These are phyloP conservation scores for Aureobasidium sp. DNA, from an alignment of 2,329 filamentous ascomycete genomes.

Conservation along the genomic window DNA sequence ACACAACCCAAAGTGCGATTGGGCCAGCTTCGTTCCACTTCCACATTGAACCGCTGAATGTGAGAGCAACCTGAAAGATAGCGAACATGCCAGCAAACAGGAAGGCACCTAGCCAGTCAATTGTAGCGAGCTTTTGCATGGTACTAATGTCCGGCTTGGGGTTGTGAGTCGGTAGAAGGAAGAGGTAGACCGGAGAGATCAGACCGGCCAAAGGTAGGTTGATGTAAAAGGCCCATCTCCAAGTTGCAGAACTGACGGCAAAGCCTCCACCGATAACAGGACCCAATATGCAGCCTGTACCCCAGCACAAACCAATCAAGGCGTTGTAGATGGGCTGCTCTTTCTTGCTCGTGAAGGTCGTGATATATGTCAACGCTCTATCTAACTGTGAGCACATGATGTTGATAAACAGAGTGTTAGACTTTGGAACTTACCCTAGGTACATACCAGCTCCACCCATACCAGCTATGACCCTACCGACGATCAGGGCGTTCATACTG, in stretches of 20 bases:
- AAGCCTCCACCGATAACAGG: conserved; percentile 29
- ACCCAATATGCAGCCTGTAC: conserved; percentile 22
- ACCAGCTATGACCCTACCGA: conserved; percentile 26
- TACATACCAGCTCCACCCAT: conserved; percentile 27
- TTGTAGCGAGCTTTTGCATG: neutral
- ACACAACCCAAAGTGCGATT: conserved; percentile 42
- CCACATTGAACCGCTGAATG: conserved; percentile 44
- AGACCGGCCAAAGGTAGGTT: conserved; percentile 44
- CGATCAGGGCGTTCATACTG: conserved; percentile 23
- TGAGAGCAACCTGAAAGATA: conserved; percentile 41
- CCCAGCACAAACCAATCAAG: conserved; percentile 21
- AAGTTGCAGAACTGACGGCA: conserved; percentile 21
- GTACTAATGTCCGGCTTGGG: conserved; percentile 1
- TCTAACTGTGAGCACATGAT: neutral
- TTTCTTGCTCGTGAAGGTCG: neutral
- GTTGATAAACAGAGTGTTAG: neutral
- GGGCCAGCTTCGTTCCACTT: conserved; percentile 38
- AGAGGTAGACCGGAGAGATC: conserved; percentile 37
- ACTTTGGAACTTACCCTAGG: conserved; percentile 19
- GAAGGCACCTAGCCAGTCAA: conserved; percentile 42
- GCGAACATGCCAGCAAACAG: conserved; percentile 38
- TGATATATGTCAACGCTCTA: neutral
- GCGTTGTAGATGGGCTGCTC: conserved; percentile 12
- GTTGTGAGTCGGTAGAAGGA: conserved; percentile 32
- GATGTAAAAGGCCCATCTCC: conserved; percentile 45